A percentile compares a stretch with the other conserved stretches of the same genome.
These are phyloP conservation scores for Paramyrothecium roridum DNA, from an alignment of 2,329 filamentous ascomycete species.

Conservation along the genomic window DNA sequence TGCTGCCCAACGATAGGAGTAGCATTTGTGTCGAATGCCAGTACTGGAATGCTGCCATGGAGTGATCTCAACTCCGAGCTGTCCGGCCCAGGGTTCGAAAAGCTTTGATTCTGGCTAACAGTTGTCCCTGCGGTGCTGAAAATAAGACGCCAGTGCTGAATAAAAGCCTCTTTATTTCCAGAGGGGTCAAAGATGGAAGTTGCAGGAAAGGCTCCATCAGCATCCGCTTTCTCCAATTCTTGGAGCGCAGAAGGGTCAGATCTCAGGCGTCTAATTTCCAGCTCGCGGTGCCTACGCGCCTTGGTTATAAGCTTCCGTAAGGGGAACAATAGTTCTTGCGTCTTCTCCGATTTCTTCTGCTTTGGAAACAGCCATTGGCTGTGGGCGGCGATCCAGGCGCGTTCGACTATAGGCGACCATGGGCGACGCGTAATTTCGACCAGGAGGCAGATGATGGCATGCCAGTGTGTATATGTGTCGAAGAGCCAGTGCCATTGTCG, in stretches of 20 bases:
- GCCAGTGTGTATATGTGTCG: conserved; percentile 54
- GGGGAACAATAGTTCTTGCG: conserved; percentile 34
- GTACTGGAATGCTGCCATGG: no score
- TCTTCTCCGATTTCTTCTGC: conserved; percentile 19
- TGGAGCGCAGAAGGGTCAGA: conserved; percentile 18
- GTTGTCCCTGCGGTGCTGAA: no score
- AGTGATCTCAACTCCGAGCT: no score
- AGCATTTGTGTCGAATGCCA: no score
- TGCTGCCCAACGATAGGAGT: no score
- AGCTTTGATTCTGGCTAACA: no score
- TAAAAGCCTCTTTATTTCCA: no score
- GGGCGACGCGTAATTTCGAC: conserved; percentile 45
- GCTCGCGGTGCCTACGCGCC: conserved; percentile 31
- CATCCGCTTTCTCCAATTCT: conserved; percentile 24
- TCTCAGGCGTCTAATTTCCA: conserved; percentile 30
- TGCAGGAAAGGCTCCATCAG: conserved; percentile 17
- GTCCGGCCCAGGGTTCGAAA: no score
- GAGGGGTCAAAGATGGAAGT: conserved; percentile 18
- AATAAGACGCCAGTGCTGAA: no score
- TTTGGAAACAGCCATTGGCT: conserved; percentile 33
- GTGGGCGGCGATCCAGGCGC: conserved; percentile 45
- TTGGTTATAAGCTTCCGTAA: conserved; percentile 34
- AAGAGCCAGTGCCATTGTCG: conserved; percentile 57
- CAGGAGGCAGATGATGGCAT: conserved; percentile 54
- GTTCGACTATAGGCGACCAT: conserved; percentile 42